These are phyloP conservation scores for Rubroboletus pulcherrimus DNA, from an alignment of 768 basidiomycete genomes.

Conservation along the genomic window DNA sequence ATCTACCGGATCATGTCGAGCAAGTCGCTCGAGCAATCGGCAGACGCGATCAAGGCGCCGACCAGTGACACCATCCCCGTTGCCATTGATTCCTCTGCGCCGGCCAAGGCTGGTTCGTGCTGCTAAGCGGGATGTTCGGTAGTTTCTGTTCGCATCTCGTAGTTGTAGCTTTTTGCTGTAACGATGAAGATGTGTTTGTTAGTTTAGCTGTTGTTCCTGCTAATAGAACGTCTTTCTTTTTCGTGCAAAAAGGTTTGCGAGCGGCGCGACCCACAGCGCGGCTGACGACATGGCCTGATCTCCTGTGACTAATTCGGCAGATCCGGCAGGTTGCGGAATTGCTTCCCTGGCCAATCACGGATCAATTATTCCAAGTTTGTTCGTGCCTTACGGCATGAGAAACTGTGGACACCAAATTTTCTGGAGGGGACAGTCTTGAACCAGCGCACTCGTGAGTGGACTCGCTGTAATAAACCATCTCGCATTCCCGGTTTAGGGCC, in stretches of 20 bases:
- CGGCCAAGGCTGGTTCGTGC: conserved; percentile 56
- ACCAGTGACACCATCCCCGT: conserved; percentile 84
- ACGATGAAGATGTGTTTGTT: conserved; percentile 6
- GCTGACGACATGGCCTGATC: conserved; percentile 82
- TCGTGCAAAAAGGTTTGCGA: conserved; percentile 62
- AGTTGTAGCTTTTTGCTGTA: neutral
- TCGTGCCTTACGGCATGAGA: conserved; percentile 61
- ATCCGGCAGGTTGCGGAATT: conserved; percentile 88
- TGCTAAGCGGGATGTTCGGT: conserved; percentile 40
- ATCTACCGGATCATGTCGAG: conserved; percentile 97
- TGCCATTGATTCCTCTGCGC: conserved; percentile 56
- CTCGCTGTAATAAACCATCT: conserved; percentile 58
- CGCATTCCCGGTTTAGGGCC: conserved; percentile 83
- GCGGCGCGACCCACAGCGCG: conserved; percentile 75
- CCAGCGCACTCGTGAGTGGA: conserved; percentile 72
- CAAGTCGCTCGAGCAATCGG: conserved; percentile 86
- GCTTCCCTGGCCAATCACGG: conserved; percentile 87
- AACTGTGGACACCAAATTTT: conserved; percentile 85
- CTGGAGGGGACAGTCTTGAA: conserved; percentile 93
- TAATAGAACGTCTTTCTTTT: conserved; percentile 15
- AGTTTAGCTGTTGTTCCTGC: conserved; percentile 20
- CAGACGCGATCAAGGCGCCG: conserved; percentile 74
- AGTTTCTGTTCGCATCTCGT: conserved; percentile 2
- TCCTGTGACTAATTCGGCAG: conserved; percentile 92
- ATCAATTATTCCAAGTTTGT: conserved; percentile 76